Evolutionary conservation across 257 asterid species (phyloP).

Genomic region (Knoxia roxburghii): DNA sequence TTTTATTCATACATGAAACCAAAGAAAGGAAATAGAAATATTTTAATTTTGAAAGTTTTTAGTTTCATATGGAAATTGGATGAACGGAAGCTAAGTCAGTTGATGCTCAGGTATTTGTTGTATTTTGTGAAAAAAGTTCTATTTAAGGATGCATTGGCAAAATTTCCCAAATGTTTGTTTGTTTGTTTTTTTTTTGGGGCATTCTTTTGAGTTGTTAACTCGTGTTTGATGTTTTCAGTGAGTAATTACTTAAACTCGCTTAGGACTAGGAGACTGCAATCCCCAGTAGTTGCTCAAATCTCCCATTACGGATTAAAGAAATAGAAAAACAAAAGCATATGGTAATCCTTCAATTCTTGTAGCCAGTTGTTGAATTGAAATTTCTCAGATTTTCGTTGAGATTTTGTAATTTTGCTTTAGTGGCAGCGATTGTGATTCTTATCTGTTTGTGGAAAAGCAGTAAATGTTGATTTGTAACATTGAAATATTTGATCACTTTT

Average conservation of each 20-base stretch:
- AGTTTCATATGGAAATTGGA: not conserved
- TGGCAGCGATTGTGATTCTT: not conserved
- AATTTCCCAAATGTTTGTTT: not conserved
- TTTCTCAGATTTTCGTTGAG: not conserved
- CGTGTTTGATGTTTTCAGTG: not conserved
- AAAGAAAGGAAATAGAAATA: not conserved
- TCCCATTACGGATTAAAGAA: not conserved
- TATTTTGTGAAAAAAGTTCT: not conserved
- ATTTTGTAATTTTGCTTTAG: too few relatives aligned
- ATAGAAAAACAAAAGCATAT: not conserved
- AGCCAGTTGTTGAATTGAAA: not conserved
- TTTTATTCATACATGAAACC: not conserved
- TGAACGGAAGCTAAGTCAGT: not conserved
- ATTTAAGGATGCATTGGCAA: not conserved
- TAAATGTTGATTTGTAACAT: not conserved
- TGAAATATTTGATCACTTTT: slow-evolving; percentile 6
- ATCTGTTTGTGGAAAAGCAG: not conserved
- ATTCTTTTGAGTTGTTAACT: not conserved
- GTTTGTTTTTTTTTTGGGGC: not conserved
- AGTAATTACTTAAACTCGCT: too few relatives aligned
- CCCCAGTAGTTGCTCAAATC: not conserved
- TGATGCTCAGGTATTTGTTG: not conserved
- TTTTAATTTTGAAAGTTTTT: not conserved
- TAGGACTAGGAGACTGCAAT: not conserved
- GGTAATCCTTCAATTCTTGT: not conserved